Conservation (phyloP, 2,329 filamentous ascomycete genomes). For the Cyphellophora europaea region DNA sequence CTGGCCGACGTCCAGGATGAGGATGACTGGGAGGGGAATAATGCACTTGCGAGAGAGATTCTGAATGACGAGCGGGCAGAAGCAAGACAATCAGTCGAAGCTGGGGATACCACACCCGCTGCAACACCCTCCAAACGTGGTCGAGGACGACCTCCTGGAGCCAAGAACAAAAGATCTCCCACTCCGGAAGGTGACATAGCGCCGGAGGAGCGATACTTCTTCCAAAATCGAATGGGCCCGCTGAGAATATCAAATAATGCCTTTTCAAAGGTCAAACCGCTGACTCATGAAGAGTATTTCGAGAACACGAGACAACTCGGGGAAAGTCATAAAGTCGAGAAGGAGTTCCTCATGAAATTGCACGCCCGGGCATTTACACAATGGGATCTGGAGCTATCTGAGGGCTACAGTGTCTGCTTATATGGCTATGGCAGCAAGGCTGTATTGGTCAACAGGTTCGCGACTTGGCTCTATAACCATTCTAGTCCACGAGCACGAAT, state of each 20-base stretch:
- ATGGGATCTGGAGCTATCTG: slow-evolving; percentile 81
- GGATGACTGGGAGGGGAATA: slow-evolving; percentile 52
- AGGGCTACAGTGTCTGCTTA: slow-evolving; percentile 80
- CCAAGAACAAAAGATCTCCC: slow-evolving; percentile 56
- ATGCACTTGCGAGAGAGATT: slow-evolving; percentile 61
- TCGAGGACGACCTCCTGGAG: slow-evolving; percentile 46
- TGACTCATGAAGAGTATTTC: slow-evolving; percentile 92
- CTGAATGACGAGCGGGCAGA: slow-evolving; percentile 35
- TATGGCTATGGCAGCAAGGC: slow-evolving; percentile 92
- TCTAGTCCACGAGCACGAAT: slow-evolving; percentile 41
- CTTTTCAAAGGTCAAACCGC: slow-evolving; percentile 61
- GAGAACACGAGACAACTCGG: slow-evolving; percentile 52
- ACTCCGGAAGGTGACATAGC: slow-evolving; percentile 75
- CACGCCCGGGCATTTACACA: slow-evolving; percentile 79
- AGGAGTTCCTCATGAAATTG: slow-evolving; percentile 61
- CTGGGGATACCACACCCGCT: slow-evolving; percentile 28
- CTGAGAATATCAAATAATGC: slow-evolving; percentile 82
- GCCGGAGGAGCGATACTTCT: slow-evolving; percentile 86
- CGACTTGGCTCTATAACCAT: slow-evolving; percentile 54
- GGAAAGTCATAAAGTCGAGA: slow-evolving; percentile 62
- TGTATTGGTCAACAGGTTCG: slow-evolving; percentile 63
- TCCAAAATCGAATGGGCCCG: slow-evolving; percentile 74
- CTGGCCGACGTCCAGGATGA: slow-evolving; percentile 69
- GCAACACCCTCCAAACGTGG: slow-evolving; percentile 46
- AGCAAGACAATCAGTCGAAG: slow-evolving; percentile 21